Conservation (phyloP, 306 rosid species). For the Sicyos edulis region DNA sequence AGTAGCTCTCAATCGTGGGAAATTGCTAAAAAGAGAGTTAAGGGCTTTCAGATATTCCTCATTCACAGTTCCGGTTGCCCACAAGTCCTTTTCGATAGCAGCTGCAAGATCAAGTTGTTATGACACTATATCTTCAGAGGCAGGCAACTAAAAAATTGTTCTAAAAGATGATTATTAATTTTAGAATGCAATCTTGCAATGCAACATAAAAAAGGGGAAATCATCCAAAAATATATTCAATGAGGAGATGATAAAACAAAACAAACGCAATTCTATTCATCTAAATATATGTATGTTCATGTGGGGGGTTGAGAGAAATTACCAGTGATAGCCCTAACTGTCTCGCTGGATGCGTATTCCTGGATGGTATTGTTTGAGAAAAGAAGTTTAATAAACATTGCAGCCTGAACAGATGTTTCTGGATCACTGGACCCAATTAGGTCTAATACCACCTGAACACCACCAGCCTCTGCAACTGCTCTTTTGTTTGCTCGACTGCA, state of each 20-base stretch:
- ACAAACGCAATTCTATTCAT: not conserved
- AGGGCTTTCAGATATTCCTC: constrained; percentile 94
- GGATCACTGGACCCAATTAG: constrained; percentile 94
- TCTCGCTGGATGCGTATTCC: constrained; percentile 98
- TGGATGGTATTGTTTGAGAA: constrained; percentile 96
- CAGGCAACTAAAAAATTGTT: not conserved
- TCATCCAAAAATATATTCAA: not conserved
- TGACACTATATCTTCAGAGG: constrained; percentile 8
- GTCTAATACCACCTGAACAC: constrained; percentile 97
- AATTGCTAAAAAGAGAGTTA: constrained; percentile 90
- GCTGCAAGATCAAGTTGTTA: constrained; percentile 44
- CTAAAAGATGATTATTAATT: not conserved
- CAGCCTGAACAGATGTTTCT: constrained; percentile 93
- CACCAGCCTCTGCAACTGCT: constrained; percentile 99
- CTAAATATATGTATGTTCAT: not conserved
- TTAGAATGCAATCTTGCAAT: not conserved
- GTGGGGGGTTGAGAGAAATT: constrained; percentile 32
- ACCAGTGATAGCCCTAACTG: constrained; percentile 96
- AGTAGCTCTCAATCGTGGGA: constrained; percentile 92
- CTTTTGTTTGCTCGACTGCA: constrained; percentile 87
- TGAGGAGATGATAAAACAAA: not conserved
- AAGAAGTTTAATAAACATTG: constrained; percentile 91
- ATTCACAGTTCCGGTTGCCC: constrained; percentile 93
- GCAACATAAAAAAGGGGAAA: not conserved
- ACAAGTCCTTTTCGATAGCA: constrained; percentile 88